Evolutionary conservation across 208 protist species (phyloP).

Genomic region (Wallacemonas rigidus): DNA sequence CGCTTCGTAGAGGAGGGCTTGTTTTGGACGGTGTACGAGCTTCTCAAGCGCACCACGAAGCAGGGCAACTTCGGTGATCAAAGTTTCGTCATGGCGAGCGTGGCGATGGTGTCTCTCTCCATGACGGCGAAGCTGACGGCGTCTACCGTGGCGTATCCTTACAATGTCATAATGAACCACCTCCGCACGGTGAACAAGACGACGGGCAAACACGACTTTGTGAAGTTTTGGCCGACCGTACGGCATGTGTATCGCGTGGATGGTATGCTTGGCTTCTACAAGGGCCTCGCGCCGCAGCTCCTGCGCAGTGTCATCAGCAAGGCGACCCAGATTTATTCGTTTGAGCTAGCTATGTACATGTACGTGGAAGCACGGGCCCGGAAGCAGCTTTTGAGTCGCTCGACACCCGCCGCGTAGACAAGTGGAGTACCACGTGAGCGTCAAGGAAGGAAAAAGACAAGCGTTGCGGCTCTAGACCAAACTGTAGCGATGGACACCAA

Average conservation of each 20-base stretch:
- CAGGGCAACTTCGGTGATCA: constrained; percentile 53
- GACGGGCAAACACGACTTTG: constrained; percentile 79
- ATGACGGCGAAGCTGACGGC: constrained; percentile 81
- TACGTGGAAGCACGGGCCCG: constrained; percentile 47
- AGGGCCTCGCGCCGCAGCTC: constrained; percentile 82
- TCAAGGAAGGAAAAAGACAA: neutral
- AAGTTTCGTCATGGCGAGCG: constrained; percentile 59
- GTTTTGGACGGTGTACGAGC: constrained; percentile 89
- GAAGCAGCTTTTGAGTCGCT: neutral
- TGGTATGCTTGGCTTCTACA: constrained; percentile 89
- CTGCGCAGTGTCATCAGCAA: constrained; percentile 87
- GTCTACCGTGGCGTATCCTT: constrained; percentile 80
- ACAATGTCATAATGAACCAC: constrained; percentile 92
- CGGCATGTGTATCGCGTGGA: constrained; percentile 74
- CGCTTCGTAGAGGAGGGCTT: constrained; percentile 87
- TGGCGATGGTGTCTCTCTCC: constrained; percentile 79
- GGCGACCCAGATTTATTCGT: constrained; percentile 87
- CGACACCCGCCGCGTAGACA: neutral
- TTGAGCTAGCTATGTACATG: constrained; percentile 83
- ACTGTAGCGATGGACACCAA: neutral
- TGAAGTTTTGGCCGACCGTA: constrained; percentile 59
- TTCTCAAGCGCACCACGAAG: constrained; percentile 78
- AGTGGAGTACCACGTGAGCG: neutral
- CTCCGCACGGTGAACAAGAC: constrained; percentile 84
- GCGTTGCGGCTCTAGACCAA: neutral